Percentiles rank a stretch among this genome's conserved stretches.
phyloP scores from a whole-genome alignment of 768 basidiomycete genomes.

The Mycena metata region DNA sequence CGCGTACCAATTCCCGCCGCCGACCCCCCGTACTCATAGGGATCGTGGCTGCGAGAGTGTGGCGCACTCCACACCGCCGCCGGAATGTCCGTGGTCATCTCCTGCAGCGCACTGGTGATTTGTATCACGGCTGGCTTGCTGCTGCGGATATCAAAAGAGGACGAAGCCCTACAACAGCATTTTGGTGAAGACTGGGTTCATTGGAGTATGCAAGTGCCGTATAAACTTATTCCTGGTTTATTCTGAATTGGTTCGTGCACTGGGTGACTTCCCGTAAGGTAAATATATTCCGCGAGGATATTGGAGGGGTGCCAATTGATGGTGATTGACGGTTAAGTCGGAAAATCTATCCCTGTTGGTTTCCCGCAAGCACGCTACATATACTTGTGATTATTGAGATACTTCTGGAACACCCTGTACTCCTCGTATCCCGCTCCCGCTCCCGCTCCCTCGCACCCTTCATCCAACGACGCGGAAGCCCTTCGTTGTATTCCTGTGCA shows the following conservation, averaged over 20 bases:
- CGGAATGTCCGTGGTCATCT: constrained; percentile 46
- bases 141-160: constrained; percentile 60
- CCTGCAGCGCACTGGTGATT: constrained; percentile 47
- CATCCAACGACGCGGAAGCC: no score
- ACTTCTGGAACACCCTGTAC: no score
- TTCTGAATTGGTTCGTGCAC: constrained; percentile 51
- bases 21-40: constrained; percentile 44
- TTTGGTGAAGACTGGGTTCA: constrained; percentile 59
- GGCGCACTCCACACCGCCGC: constrained; percentile 50
- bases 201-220: constrained; percentile 62
- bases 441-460: no score
- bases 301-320: no score
- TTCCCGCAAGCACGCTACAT: no score
- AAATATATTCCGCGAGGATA: no score
- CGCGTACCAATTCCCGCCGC: background rate
- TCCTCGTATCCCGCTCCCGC: no score
- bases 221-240: constrained; percentile 62
- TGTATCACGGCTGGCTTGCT: constrained; percentile 52
- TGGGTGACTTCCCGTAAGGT: no score
- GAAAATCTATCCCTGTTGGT: no score
- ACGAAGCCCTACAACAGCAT: constrained; percentile 53
- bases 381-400: no score
- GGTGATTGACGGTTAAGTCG: no score
- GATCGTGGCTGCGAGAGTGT: constrained; percentile 62
- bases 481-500: no score